Base-by-base conservation (phyloP, 331 rosid genomes). In the Telfairia occidentalis region DNA sequence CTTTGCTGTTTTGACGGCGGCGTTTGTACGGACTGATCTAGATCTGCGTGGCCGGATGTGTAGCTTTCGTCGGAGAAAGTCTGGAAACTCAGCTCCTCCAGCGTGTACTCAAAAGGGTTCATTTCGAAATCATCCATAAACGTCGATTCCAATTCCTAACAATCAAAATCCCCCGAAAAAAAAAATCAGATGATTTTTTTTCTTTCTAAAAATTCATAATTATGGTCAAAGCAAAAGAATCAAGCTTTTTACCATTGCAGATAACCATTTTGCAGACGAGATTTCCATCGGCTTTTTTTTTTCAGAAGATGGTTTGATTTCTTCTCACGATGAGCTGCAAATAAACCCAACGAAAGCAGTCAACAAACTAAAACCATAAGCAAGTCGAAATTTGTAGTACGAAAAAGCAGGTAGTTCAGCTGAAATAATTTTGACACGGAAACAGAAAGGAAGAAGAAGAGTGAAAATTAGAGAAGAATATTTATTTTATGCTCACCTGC, bases 211-310 rank as follows among this genome's bases (percentile, higher is more conserved):
- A 37, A 40, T 0, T 43, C 30, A 18, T 72, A 35, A 34, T 18
- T 23, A 23, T 1, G 12, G 3, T 26, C 35, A 11, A n/a, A 40
- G 19, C 5, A 9, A 57, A 76, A 24, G 16, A 4, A 57, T 9
- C 7, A 21, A 60, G 16, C 35, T 30, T 7, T 16, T 79, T 84
- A 84, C 88, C 88, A 82, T 35, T 24, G 82, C 85, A 5, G 85
- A 82, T 43, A 82, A 5, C 88, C 88, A 82, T 77, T 74, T 81
- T 2, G 73, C 76, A 9, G 85, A 79, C 13, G 80, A 66, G 28
- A 49, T 37, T 50, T 84, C 88, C 88, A 81, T 84, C 0, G 55
- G 34, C 24, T 7, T 52, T 52, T 0, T 9, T 19, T 2, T 16
- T 6, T 52, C 30, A 0, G 15, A 54, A 54, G 60, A 9, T 21